Conservation (phyloP, 306 rosid species). For the Cercis canadensis region DNA sequence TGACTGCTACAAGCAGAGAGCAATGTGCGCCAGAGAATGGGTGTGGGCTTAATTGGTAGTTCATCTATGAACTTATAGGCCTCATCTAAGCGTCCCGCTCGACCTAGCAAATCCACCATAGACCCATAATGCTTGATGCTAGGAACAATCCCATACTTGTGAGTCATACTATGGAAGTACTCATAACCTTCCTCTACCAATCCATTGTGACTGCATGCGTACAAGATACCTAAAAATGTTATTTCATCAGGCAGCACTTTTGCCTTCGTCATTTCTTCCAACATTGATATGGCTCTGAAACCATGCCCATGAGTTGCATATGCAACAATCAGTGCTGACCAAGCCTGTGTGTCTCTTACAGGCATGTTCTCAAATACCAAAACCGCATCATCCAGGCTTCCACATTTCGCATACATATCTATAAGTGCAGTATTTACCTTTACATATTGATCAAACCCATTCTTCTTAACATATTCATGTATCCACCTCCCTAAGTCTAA, state of each 20-base stretch:
- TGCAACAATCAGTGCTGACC: slow-evolving; percentile 82
- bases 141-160: slow-evolving; percentile 63
- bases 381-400: slow-evolving; percentile 72
- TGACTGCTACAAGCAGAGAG: slow-evolving; percentile 75
- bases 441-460: slow-evolving; percentile 64
- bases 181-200: slow-evolving; percentile 67
- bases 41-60: slow-evolving; percentile 66
- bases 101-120: slow-evolving; percentile 87
- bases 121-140: slow-evolving; percentile 84
- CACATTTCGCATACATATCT: slow-evolving; percentile 87
- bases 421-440: slow-evolving; percentile 86
- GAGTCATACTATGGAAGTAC: slow-evolving; percentile 66
- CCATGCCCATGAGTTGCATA: slow-evolving; percentile 83
- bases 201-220: slow-evolving; percentile 87
- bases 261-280: slow-evolving; percentile 70
- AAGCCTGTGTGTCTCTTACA: slow-evolving; percentile 76
- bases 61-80: slow-evolving; percentile 72
- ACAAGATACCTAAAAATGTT: slow-evolving; percentile 71
- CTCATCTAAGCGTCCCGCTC: slow-evolving; percentile 72
- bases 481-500: slow-evolving; percentile 83
- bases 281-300: slow-evolving; percentile 55
- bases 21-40: slow-evolving; percentile 82
- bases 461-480: slow-evolving; percentile 81
- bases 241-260: slow-evolving; percentile 74
- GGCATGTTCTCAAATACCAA: slow-evolving; percentile 65